phyloP scores from a whole-genome alignment of 2,329 filamentous ascomycete genomes.

The Trichoderma atrobrunneum region DNA sequence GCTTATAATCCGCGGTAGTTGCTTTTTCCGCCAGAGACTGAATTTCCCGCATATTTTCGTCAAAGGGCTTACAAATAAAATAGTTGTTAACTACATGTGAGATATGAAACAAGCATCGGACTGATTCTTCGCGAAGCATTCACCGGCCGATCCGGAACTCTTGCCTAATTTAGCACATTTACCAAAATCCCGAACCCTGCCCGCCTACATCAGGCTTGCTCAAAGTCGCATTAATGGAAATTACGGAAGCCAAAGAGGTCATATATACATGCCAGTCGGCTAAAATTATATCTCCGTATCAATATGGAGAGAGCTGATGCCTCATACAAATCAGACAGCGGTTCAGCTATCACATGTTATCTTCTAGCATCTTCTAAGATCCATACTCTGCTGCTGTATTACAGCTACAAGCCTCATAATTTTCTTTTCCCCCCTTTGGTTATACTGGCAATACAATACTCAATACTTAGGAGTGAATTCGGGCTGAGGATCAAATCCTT shows the following conservation, averaged over 20 bases:
- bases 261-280: too few species aligned
- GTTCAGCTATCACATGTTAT: too few species aligned
- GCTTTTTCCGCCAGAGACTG: background rate
- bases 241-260: background rate
- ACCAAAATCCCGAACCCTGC: background rate
- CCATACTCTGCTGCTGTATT: too few species aligned
- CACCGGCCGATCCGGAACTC: background rate
- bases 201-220: background rate
- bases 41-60: background rate
- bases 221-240: background rate
- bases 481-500: too few species aligned
- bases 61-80: background rate
- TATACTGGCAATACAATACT: too few species aligned
- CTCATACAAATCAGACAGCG: too few species aligned
- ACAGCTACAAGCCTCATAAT: too few species aligned
- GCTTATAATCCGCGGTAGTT: background rate
- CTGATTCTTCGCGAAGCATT: background rate
- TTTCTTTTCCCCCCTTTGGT: too few species aligned
- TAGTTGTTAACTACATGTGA: background rate
- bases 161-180: background rate
- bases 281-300: too few species aligned
- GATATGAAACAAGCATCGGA: background rate
- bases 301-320: too few species aligned
- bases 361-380: too few species aligned
- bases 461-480: too few species aligned